Conservation (phyloP, 2,329 filamentous ascomycete genomes). For the Penicillium crustosum region DNA sequence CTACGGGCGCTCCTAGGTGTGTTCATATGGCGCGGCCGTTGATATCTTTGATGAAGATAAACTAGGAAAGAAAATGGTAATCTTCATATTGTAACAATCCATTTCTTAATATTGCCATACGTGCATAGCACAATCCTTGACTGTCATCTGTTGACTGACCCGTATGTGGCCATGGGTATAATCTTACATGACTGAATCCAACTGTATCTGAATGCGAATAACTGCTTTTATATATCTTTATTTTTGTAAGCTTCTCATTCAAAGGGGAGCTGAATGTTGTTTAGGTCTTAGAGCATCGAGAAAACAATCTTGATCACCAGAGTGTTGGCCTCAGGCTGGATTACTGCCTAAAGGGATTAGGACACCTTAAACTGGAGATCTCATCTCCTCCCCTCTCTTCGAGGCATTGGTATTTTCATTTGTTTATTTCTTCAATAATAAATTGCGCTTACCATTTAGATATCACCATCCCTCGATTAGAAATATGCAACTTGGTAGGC, state of each 20-base stretch:
- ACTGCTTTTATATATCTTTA: neutral
- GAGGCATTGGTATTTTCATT: too few species aligned
- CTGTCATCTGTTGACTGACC: too few species aligned
- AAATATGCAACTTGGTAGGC: neutral
- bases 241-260: neutral
- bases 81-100: too few species aligned
- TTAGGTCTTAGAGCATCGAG: neutral
- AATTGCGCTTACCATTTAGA: neutral
- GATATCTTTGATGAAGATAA: too few species aligned
- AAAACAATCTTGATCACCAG: neutral
- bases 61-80: too few species aligned
- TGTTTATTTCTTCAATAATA: neutral
- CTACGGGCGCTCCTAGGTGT: too few species aligned
- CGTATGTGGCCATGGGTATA: neutral
- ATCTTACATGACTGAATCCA: too few species aligned
- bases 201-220: neutral
- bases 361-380: neutral
- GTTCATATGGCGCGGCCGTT: too few species aligned
- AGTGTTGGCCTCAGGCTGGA: neutral
- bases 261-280: neutral
- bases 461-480: neutral
- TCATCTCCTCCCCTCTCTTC: neutral
- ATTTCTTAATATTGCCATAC: too few species aligned
- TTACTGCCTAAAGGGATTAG: neutral
- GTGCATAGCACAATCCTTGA: too few species aligned